Evolutionary conservation across 805 yeast genomes (phyloP), one percentile per base, ranked within the genome.

Genomic region (Blastobotrys chiropterorum): DNA sequence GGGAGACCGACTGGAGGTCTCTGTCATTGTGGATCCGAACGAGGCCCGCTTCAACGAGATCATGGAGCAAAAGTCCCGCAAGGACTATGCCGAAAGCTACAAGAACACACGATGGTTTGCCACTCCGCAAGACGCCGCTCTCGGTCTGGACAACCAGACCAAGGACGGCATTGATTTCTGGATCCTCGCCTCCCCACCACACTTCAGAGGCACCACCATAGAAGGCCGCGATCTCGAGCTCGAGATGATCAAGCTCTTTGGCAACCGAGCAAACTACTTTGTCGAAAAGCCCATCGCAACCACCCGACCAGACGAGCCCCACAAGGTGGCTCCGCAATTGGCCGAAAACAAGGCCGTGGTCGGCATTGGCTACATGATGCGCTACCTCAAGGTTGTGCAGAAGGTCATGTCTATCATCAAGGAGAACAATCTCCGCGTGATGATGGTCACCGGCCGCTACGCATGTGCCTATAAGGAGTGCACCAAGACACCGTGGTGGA

Each of bases 341-440:
- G 38, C 46, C 14, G 44, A 50, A n/a, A 44, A 45, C 13, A 45
- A 49, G 3, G 21, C 50, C 31, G 42, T 38, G 14, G 50, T 51
- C 40, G 57, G 59, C 8, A 56, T 56, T 14, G 59, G 60, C 1
- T 56, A 57, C 49, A 56, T 57, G 60, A 54, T 57, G 55, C 53
- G 59, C 13, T 57, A 57, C 38, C 56, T 57, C 14, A 51, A 54
- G 47, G 57, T 53, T 7, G 60, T 57, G 17, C 59, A 54, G 38
- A 56, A 56, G 48, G 56, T 52, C 16, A 50, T 45, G 48, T 44
- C 49, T 5, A 57, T 57, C 15, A 48, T 57, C 44, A 15, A 21
- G 14, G 55, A 56, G 46, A 56, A 56, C 44, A 54, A 56, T 22
- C 44, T 56, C 15, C 46, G 45, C n/a, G 56, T 56, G 19, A 52